phyloP scores from a whole-genome alignment of 495 filamentous ascomycete species.

The Aspergillus olivimuriae region DNA sequence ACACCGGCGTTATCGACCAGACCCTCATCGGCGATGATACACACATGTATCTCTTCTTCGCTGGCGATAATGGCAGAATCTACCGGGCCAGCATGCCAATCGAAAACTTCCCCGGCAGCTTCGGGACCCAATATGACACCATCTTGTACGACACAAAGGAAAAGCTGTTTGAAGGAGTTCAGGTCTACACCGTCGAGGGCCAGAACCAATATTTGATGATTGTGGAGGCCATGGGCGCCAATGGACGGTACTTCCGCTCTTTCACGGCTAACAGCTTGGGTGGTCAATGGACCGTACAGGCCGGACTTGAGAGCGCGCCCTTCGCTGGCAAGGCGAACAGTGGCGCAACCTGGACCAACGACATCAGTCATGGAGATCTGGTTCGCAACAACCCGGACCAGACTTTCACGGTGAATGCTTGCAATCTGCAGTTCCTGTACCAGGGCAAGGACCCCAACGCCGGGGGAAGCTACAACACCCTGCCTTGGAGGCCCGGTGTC shows the following conservation, averaged over 20 bases:
- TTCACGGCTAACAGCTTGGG: conserved; percentile 49
- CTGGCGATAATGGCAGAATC: conserved; percentile 59
- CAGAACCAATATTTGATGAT: conserved; percentile 55
- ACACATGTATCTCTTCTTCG: conserved; percentile 60
- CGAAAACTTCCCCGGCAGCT: conserved; percentile 50
- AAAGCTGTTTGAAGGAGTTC: conserved; percentile 57
- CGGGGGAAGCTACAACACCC: conserved; percentile 28
- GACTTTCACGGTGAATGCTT: conserved; percentile 49
- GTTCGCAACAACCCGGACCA: conserved; percentile 49
- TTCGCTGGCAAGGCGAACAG: conserved; percentile 60
- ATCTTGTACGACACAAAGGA: conserved; percentile 46
- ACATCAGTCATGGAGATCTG: conserved; percentile 58
- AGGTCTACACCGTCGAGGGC: conserved; percentile 54
- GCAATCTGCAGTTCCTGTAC: conserved; percentile 54
- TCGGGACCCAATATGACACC: conserved; percentile 42
- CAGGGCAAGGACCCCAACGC: conserved; percentile 40
- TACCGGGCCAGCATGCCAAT: conserved; percentile 56
- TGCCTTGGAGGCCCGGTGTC: conserved; percentile 48
- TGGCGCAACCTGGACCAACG: conserved; percentile 56
- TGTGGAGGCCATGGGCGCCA: conserved; percentile 51
- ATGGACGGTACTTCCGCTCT: conserved; percentile 59
- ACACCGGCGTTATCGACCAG: conserved; percentile 52
- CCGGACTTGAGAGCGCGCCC: conserved; percentile 42
- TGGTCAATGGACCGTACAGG: conserved; percentile 50
- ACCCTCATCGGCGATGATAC: conserved; percentile 51